These are phyloP conservation scores for Pyrrhoderma lamaoense DNA, from an alignment of 1,284 basidiomycete species.

Conservation along the genomic window DNA sequence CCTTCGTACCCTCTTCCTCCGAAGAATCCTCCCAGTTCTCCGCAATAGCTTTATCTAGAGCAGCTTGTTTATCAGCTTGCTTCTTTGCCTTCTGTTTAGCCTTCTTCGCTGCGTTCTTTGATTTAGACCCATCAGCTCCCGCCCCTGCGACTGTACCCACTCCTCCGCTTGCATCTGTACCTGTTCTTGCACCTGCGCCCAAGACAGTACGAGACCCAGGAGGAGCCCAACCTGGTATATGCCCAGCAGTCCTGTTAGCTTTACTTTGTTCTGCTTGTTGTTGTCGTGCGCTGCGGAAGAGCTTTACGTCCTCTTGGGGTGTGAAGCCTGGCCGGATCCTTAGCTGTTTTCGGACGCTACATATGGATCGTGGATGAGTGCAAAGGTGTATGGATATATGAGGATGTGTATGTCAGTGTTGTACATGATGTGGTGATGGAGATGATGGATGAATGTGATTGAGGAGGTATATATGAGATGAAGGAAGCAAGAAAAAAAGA, in stretches of 20 bases:
- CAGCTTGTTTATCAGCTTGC: slow-evolving; percentile 48
- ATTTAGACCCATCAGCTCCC: slow-evolving; percentile 27
- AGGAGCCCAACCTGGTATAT: slow-evolving; percentile 73
- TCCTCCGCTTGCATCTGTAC: slow-evolving; percentile 27
- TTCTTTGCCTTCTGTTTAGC: slow-evolving; percentile 77
- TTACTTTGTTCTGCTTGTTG: slow-evolving; percentile 56
- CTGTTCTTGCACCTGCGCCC: slow-evolving; percentile 9
- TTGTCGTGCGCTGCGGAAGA: slow-evolving; percentile 75
- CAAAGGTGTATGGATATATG: neutral
- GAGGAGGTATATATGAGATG: neutral
- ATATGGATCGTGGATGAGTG: neutral
- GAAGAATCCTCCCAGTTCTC: slow-evolving; percentile 77
- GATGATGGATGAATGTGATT: too few relatives aligned
- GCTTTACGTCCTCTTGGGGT: slow-evolving; percentile 86
- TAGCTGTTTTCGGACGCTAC: slow-evolving; percentile 80
- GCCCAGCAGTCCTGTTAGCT: slow-evolving; percentile 60
- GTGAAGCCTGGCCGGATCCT: slow-evolving; percentile 92
- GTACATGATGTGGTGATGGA: too few relatives aligned
- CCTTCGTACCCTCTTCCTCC: slow-evolving; percentile 33
- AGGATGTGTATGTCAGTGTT: too few relatives aligned
- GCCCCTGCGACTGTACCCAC: slow-evolving; percentile 15
- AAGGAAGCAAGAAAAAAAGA: neutral
- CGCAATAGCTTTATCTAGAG: slow-evolving; percentile 32
- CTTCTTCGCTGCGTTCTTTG: slow-evolving; percentile 36
- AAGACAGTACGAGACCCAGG: slow-evolving; percentile 26